Evolutionary conservation across 441 rosid species (phyloP).

Genomic region (Adansonia gregorii): DNA sequence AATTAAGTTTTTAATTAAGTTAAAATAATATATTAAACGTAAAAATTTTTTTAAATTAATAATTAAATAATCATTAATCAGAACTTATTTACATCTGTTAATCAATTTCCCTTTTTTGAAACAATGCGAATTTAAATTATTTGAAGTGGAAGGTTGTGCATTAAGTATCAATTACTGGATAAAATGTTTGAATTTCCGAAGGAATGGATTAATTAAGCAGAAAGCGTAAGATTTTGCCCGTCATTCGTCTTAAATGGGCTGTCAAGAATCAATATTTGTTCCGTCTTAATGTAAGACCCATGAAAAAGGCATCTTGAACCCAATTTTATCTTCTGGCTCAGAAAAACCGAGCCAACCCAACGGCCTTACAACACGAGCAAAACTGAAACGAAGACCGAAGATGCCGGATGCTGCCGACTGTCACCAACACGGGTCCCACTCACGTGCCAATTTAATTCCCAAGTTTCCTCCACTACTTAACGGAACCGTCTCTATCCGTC

Average conservation of each 20-base stretch:
- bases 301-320: not conserved
- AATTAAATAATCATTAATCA: too few relatives aligned
- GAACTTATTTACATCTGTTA: too few relatives aligned
- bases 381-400: not conserved
- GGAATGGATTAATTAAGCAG: not conserved
- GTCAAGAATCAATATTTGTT: not conserved
- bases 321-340: not conserved
- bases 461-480: constrained; percentile 37
- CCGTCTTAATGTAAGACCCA: not conserved
- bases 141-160: too few relatives aligned
- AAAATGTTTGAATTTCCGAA: too few relatives aligned
- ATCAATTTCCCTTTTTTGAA: too few relatives aligned
- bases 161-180: too few relatives aligned
- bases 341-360: not conserved
- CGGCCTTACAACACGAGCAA: too few relatives aligned
- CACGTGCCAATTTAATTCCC: constrained; percentile 23
- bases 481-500: constrained; percentile 55
- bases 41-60: too few relatives aligned
- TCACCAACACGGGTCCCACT: constrained; percentile 16
- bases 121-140: too few relatives aligned
- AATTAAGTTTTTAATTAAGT: too few relatives aligned
- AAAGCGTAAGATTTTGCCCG: not conserved
- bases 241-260: not conserved
- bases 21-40: too few relatives aligned
- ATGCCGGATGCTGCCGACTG: not conserved